A percentile compares a stretch with the other conserved stretches of the same genome.
Conservation (phyloP, 495 filamentous ascomycete genomes). For the Letharia lupina region DNA sequence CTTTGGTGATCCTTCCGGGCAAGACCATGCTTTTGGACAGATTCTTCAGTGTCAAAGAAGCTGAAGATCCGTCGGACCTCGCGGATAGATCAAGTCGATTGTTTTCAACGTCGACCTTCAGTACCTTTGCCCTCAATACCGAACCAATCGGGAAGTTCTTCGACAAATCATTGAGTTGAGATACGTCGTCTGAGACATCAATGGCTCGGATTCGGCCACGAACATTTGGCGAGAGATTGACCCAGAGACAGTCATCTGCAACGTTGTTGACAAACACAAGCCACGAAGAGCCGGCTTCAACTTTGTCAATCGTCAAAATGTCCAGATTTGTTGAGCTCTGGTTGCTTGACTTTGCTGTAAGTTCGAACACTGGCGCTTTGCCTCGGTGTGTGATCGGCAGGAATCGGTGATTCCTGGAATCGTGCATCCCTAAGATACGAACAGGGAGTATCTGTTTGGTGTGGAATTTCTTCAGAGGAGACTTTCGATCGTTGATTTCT, state of each 20-base stretch:
- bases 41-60: slow-evolving; percentile 55
- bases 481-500: slow-evolving; percentile 71
- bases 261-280: slow-evolving; percentile 87
- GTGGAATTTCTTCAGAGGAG: slow-evolving; percentile 64
- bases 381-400: slow-evolving; percentile 82
- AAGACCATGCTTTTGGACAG: slow-evolving; percentile 70
- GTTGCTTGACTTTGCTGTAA: slow-evolving; percentile 73
- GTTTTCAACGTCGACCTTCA: slow-evolving; percentile 61
- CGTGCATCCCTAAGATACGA: slow-evolving; percentile 76
- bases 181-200: slow-evolving; percentile 79
- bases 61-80: slow-evolving; percentile 42
- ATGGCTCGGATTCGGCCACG: slow-evolving; percentile 71
- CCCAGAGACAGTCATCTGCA: slow-evolving; percentile 68
- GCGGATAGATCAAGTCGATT: slow-evolving; percentile 77
- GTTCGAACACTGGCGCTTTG: slow-evolving; percentile 73
- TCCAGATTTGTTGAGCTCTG: slow-evolving; percentile 46
- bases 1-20: slow-evolving; percentile 72
- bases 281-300: slow-evolving; percentile 59
- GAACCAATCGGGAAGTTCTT: slow-evolving; percentile 83
- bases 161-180: slow-evolving; percentile 62
- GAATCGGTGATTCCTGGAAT: slow-evolving; percentile 83
- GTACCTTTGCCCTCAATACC: slow-evolving; percentile 69
- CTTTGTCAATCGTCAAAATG: slow-evolving; percentile 61
- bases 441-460: slow-evolving; percentile 62
- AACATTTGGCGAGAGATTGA: slow-evolving; percentile 84